Conservation (phyloP, 306 rosid genomes). For the Quercus wislizeni region DNA sequence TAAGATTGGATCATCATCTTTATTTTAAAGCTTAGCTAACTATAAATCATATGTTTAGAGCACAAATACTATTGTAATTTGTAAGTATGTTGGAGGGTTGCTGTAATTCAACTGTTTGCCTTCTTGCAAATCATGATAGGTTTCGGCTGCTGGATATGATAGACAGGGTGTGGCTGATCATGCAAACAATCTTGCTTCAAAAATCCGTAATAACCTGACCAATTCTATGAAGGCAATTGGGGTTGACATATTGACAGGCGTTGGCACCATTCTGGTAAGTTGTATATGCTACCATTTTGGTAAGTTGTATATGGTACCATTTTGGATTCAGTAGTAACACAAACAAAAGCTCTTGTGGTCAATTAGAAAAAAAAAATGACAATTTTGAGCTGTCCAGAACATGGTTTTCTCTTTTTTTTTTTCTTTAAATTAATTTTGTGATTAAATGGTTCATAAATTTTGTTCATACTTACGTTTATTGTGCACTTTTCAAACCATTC, state of each 20-base stretch:
- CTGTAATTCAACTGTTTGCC: background rate
- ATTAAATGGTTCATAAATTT: background rate
- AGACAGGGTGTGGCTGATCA: conserved; percentile 99
- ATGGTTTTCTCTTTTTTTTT: background rate
- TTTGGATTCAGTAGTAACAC: background rate
- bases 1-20: background rate
- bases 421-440: conserved; percentile 1
- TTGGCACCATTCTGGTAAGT: conserved; percentile 82
- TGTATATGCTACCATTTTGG: background rate
- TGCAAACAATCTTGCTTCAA: conserved; percentile 92
- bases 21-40: background rate
- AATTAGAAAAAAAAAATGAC: background rate
- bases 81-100: background rate
- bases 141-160: conserved; percentile 81
- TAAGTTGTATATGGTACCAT: conserved; percentile 30
- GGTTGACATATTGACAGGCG: conserved; percentile 90
- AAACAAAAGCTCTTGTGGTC: background rate
- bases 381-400: background rate
- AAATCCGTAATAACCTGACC: conserved; percentile 85
- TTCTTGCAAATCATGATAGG: conserved; percentile 40
- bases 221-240: conserved; percentile 95
- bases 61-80: background rate
- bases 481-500: conserved; percentile 19
- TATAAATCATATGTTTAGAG: background rate
- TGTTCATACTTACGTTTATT: conserved; percentile 15